phyloP scores from a whole-genome alignment of 202 grass and related monocot genomes.

The Zizania palustris region DNA sequence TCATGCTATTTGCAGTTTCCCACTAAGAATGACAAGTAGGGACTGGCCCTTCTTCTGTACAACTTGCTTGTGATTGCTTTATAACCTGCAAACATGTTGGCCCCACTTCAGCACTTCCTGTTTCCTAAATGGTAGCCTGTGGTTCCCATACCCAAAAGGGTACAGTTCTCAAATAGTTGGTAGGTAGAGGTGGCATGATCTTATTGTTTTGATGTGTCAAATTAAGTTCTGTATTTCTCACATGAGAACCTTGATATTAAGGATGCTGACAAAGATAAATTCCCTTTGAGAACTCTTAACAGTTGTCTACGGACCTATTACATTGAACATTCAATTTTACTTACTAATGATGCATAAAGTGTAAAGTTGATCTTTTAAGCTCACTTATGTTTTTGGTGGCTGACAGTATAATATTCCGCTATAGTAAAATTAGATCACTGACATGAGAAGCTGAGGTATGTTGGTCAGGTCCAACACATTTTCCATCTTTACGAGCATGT shows the following conservation, averaged over 20 bases:
- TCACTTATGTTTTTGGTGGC: constrained; percentile 1
- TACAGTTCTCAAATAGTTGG: constrained; percentile 22
- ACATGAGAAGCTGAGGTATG: constrained; percentile 1
- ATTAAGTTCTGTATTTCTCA: constrained; percentile 43
- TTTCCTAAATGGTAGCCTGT: constrained; percentile 55
- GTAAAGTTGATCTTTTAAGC: constrained; percentile 33
- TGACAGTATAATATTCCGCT: constrained; percentile 20
- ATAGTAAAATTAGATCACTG: constrained; percentile 37
- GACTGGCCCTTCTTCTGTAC: constrained; percentile 27
- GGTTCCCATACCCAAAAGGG: constrained; percentile 47
- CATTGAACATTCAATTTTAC: constrained; percentile 16
- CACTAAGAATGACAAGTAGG: constrained; percentile 52
- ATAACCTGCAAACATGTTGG: constrained; percentile 50
- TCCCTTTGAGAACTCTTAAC: constrained; percentile 27
- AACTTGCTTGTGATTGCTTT: constrained; percentile 44
- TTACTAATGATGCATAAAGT: constrained; percentile 39
- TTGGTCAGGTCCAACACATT: constrained; percentile 14
- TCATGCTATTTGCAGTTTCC: constrained; percentile 30
- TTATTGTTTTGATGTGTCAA: constrained; percentile 28
- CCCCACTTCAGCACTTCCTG: constrained; percentile 63
- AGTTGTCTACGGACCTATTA: constrained; percentile 13
- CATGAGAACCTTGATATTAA: constrained; percentile 33
- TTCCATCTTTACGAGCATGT: constrained; percentile 28
- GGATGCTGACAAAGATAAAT: constrained; percentile 1
- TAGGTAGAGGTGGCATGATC: constrained; percentile 35